Base-by-base conservation (phyloP, 129 eudicot species). In the Artemisia tridentata region DNA sequence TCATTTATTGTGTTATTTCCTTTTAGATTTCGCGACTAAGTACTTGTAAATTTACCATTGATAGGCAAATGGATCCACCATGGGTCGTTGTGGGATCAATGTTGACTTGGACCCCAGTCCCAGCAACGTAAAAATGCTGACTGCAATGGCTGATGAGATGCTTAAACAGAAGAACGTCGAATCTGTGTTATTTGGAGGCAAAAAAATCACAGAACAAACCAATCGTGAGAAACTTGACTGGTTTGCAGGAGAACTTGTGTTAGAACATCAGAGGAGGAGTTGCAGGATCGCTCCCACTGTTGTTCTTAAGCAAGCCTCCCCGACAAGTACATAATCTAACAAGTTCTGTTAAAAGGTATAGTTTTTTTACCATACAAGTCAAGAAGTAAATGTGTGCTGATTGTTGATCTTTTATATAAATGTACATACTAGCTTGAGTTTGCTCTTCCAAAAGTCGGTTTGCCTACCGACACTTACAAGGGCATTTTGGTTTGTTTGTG, bases 221-320 rank as follows among this genome's bases (percentile, higher is more conserved):
- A 93, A 93, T 80, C 71, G 77, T 13, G 95, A 89, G 83, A 89
- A 89, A 69, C 92, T 93, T 16, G 97, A 93, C 65, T 93, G 95
- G 97, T 93, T 93, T 75, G 98, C 97, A 5, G 88, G 88, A 59
- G 90, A 93, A 67, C 98, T 93, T 61, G 97, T 93, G 76, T 75
- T 83, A 49, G 98, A 93, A 76, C 97, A 89, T 80, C 96, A 89
- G 84, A 87, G 90, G 88, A 80, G 98, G 95, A 85, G 95, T 71
- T 85, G 87, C 83, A 64, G 98, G n/a, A 89, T 93, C 48, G 98
- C 98, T 85, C 98, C 98, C 85, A 89, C 98, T 78, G 98, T 93
- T 84, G 96, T 91, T 43, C 91, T 93, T 77, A 93, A 93, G 77
- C 96, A 87, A 80, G 82, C 90, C 60, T 50, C 82, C 73, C 62